phyloP scores from a whole-genome alignment of 1,139 yeast species.

The Debaryomycetaceae sp. region DNA sequence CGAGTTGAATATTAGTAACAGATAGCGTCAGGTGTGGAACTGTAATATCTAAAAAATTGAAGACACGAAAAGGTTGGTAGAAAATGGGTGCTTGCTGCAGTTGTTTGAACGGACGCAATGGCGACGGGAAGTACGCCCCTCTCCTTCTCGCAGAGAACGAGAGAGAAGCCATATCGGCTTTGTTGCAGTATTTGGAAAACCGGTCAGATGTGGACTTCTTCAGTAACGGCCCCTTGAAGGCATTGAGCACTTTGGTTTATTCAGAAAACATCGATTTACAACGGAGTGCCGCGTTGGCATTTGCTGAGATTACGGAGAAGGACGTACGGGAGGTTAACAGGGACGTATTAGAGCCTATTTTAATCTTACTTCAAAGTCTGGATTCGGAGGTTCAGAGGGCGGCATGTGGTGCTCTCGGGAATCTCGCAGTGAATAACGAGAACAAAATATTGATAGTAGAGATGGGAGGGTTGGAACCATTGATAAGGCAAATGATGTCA shows the following conservation, averaged over 20 bases:
- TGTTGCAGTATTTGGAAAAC: slow-evolving; percentile 85
- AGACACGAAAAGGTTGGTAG: background rate
- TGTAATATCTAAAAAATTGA: background rate
- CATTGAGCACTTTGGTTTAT: slow-evolving; percentile 87
- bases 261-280: slow-evolving; percentile 93
- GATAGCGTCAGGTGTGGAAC: background rate
- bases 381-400: slow-evolving; percentile 97
- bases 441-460: slow-evolving; percentile 91
- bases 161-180: slow-evolving; percentile 90
- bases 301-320: slow-evolving; percentile 97
- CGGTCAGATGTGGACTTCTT: slow-evolving; percentile 84
- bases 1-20: background rate
- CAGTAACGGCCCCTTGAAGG: slow-evolving; percentile 84
- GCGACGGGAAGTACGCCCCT: slow-evolving; percentile 63
- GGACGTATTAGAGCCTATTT: slow-evolving; percentile 89
- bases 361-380: slow-evolving; percentile 77
- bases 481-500: slow-evolving; percentile 96
- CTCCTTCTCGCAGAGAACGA: slow-evolving; percentile 90
- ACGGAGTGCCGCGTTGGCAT: slow-evolving; percentile 96
- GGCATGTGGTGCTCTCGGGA: slow-evolving; percentile 97
- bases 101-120: slow-evolving; percentile 42
- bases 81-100: slow-evolving; percentile 69
- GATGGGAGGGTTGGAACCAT: slow-evolving; percentile 96
- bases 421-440: slow-evolving; percentile 93
- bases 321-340: slow-evolving; percentile 87